phyloP scores from a whole-genome alignment of 129 eudicot species.

The Pulicaria dysenterica region DNA sequence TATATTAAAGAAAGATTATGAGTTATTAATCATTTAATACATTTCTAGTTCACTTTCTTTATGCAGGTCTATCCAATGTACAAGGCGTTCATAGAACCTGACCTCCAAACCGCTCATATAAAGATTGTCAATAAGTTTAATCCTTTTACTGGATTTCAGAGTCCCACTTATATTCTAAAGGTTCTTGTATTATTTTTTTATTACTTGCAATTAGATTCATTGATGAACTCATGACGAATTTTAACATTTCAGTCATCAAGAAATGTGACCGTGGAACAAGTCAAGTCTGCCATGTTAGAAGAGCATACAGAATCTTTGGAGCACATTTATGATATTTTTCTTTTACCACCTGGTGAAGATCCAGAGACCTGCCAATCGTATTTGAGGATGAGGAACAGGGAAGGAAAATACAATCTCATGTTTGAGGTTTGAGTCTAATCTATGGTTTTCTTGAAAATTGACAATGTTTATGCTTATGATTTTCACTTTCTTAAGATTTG shows the following conservation, averaged over 20 bases:
- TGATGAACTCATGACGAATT: slow-evolving; percentile 11
- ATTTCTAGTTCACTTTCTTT: neutral
- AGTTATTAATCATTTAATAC: neutral
- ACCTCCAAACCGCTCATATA: slow-evolving; percentile 90
- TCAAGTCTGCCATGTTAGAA: slow-evolving; percentile 67
- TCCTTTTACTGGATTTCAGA: slow-evolving; percentile 91
- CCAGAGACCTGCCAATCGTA: slow-evolving; percentile 96
- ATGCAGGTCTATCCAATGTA: slow-evolving; percentile 96
- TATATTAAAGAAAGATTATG: too few relatives aligned
- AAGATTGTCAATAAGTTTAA: slow-evolving; percentile 89
- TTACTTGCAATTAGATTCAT: slow-evolving; percentile 14
- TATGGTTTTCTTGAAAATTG: slow-evolving; percentile 12
- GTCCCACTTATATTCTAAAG: slow-evolving; percentile 91
- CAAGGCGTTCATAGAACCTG: slow-evolving; percentile 98
- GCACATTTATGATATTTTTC: slow-evolving; percentile 89
- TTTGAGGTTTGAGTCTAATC: slow-evolving; percentile 67
- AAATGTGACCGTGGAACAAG: slow-evolving; percentile 62
- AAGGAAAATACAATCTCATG: slow-evolving; percentile 98
- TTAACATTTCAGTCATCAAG: slow-evolving; percentile 61
- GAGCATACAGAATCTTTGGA: slow-evolving; percentile 59
- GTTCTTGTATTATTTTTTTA: slow-evolving; percentile 31
- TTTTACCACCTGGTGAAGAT: slow-evolving; percentile 98
- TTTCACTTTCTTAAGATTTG: neutral
- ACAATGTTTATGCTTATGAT: neutral
- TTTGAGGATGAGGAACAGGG: slow-evolving; percentile 90